phyloP scores from a whole-genome alignment of 108 stramenopile species.

The Discostella stelligeroides region DNA sequence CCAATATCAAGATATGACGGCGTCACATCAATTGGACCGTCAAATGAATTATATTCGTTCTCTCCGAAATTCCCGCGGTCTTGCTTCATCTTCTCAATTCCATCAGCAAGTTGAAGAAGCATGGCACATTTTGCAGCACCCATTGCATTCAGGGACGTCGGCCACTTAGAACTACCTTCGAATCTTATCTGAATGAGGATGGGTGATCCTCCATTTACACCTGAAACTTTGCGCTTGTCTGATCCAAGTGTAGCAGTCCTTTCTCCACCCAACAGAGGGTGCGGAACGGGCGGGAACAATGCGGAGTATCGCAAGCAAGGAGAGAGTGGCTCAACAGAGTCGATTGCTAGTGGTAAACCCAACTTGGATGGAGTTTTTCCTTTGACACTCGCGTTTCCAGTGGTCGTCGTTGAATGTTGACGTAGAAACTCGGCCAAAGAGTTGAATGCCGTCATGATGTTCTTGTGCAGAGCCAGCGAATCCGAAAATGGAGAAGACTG shows the following conservation, averaged over 20 bases:
- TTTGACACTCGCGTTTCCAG: constrained; percentile 19
- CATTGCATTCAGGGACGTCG: constrained; percentile 79
- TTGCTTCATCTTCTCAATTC: constrained; percentile 70
- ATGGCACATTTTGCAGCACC: constrained; percentile 90
- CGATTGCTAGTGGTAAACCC: constrained; percentile 78
- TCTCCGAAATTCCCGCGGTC: neutral
- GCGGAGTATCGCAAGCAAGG: constrained; percentile 79
- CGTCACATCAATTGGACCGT: constrained; percentile 65
- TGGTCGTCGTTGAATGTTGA: constrained; percentile 42
- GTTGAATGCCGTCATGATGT: constrained; percentile 72
- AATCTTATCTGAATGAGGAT: constrained; percentile 81
- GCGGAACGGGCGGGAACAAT: constrained; percentile 76
- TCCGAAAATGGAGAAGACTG: constrained; percentile 40
- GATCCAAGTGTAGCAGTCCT: neutral
- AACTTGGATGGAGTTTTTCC: constrained; percentile 45
- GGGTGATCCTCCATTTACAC: constrained; percentile 59
- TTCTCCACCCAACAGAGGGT: constrained; percentile 70
- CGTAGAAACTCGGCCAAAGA: constrained; percentile 70
- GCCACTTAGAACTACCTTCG: constrained; percentile 83
- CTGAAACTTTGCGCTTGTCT: constrained; percentile 54
- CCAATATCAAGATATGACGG: constrained; percentile 69
- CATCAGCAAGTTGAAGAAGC: constrained; percentile 77
- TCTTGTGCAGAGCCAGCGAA: constrained; percentile 60
- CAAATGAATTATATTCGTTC: constrained; percentile 44
- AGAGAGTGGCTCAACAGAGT: constrained; percentile 80